A percentile compares a stretch with the other conserved stretches of the same genome.
Evolutionary conservation across 2,329 filamentous ascomycete genomes (phyloP).

Genomic region (Botrytis byssoidea): DNA sequence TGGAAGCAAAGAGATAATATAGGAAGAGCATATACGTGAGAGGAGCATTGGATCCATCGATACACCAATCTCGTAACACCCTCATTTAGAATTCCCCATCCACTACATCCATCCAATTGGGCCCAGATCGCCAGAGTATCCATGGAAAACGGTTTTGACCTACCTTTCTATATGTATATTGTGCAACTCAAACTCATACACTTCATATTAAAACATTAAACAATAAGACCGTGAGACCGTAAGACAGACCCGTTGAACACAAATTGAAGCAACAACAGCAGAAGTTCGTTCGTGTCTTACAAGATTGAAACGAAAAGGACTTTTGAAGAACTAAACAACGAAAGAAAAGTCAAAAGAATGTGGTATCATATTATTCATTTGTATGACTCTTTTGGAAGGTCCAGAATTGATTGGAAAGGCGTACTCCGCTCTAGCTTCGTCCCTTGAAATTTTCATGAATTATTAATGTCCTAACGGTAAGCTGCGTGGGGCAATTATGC

Average conservation of each 20-base stretch:
- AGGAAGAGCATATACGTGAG: not conserved
- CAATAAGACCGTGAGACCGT: not conserved
- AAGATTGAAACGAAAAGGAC: not conserved
- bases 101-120: not conserved
- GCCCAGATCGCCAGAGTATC: not conserved
- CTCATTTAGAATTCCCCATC: not conserved
- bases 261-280: not conserved
- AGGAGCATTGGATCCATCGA: not conserved
- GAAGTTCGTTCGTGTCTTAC: not conserved
- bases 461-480: not conserved
- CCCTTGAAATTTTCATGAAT: not conserved
- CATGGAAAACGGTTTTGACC: not conserved
- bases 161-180: not conserved
- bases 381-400: conserved; percentile 8
- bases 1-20: not conserved
- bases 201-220: conserved; percentile 11
- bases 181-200: conserved; percentile 5
- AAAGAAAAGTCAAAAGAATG: not conserved
- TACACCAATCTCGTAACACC: not conserved
- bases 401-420: not conserved
- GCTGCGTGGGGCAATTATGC: not conserved
- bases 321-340: not conserved
- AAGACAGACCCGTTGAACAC: not conserved
- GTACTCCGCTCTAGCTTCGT: not conserved
- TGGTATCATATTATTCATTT: not conserved